These are phyloP conservation scores for Psophocarpus tetragonolobus DNA, from an alignment of 306 rosid species.

Conservation along the genomic window DNA sequence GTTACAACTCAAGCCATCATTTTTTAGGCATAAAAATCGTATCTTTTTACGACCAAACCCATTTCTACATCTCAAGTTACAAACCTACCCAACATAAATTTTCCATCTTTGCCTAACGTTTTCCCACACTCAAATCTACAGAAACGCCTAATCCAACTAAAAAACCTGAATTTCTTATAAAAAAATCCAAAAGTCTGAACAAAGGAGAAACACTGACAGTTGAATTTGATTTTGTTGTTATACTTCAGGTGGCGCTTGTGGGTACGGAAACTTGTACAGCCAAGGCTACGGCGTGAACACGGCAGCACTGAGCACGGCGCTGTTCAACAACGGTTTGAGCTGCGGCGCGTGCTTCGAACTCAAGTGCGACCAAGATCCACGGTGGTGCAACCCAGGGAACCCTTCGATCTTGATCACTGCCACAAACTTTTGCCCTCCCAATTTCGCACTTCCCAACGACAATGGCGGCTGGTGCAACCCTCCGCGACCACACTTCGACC, in stretches of 20 bases:
- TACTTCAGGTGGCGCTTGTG: constrained; percentile 87
- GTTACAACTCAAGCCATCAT: background rate
- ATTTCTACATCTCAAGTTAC: background rate
- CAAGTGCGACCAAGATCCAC: constrained; percentile 74
- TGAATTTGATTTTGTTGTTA: background rate
- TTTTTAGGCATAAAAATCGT: background rate
- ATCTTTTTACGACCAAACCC: background rate
- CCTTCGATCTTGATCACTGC: constrained; percentile 90
- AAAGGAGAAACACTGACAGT: background rate
- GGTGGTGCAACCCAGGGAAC: constrained; percentile 86
- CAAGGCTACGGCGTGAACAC: constrained; percentile 95
- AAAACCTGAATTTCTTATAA: background rate
- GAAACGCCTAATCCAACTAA: too few relatives aligned
- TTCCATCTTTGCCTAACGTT: background rate
- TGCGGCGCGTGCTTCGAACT: constrained; percentile 94
- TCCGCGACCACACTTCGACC: constrained; percentile 91
- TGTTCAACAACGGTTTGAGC: constrained; percentile 83
- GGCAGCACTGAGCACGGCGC: constrained; percentile 91
- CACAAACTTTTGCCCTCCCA: constrained; percentile 95
- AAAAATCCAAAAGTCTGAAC: background rate
- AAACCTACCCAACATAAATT: background rate
- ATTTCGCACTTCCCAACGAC: constrained; percentile 80
- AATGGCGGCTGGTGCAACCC: constrained; percentile 99
- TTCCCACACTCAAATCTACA: background rate
- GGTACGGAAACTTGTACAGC: constrained; percentile 93